Evolutionary conservation across 306 rosid genomes (phyloP).

Genomic region (Comarum palustre): DNA sequence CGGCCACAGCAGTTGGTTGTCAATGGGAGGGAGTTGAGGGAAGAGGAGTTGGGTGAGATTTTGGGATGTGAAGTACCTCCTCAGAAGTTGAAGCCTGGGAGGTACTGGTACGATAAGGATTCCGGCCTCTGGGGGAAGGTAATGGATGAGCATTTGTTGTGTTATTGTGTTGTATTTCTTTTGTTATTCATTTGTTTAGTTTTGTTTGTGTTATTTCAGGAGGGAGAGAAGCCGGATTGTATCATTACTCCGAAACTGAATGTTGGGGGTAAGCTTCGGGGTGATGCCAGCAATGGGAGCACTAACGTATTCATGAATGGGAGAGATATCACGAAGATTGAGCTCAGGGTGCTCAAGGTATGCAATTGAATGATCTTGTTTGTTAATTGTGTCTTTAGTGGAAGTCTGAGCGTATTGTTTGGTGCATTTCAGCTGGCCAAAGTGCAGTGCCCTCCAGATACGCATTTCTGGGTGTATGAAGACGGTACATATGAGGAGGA

Average conservation of each 20-base stretch:
- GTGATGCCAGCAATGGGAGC: constrained; percentile 73
- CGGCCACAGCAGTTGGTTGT: constrained; percentile 82
- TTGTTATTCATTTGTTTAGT: neutral
- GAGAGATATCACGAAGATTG: constrained; percentile 78
- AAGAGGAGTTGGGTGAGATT: constrained; percentile 78
- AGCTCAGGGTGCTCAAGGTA: constrained; percentile 81
- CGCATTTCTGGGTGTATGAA: constrained; percentile 94
- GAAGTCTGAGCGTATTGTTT: constrained; percentile 17
- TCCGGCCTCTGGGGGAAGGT: constrained; percentile 96
- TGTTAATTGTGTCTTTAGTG: neutral
- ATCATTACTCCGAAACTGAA: constrained; percentile 73
- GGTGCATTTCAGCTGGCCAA: constrained; percentile 66
- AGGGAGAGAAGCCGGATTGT: constrained; percentile 83
- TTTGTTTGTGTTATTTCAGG: constrained; percentile 47
- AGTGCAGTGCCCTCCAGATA: constrained; percentile 88
- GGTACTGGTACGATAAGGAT: constrained; percentile 92
- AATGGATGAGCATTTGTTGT: constrained; percentile 9
- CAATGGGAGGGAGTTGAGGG: constrained; percentile 66
- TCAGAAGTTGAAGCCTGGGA: constrained; percentile 79
- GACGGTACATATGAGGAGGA: constrained; percentile 95
- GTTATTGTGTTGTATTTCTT: neutral
- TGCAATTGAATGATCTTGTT: neutral
- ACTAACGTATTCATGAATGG: constrained; percentile 84
- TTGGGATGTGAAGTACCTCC: constrained; percentile 68
- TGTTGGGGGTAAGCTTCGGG: constrained; percentile 75